These are phyloP conservation scores for Cyberlindnera americana DNA, from an alignment of 805 yeast species.

Conservation along the genomic window DNA sequence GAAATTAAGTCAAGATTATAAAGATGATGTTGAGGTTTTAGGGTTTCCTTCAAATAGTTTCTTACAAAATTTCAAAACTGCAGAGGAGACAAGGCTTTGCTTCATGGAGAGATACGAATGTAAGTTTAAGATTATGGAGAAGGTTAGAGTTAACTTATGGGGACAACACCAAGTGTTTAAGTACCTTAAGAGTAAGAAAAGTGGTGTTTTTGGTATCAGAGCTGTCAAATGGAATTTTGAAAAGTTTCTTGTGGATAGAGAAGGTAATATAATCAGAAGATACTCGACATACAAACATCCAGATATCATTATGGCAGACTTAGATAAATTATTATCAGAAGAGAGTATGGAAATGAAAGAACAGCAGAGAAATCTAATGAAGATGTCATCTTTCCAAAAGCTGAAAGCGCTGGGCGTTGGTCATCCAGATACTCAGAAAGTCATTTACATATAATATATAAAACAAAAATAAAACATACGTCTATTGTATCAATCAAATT, in stretches of 20 bases:
- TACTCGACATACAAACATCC: constrained; percentile 32
- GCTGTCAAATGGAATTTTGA: constrained; percentile 75
- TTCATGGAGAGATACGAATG: constrained; percentile 74
- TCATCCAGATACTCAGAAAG: neutral
- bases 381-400: too few species aligned
- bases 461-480: neutral
- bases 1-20: constrained; percentile 58
- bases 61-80: constrained; percentile 64
- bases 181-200: constrained; percentile 61
- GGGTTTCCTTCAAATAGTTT: constrained; percentile 95
- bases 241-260: constrained; percentile 54
- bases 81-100: constrained; percentile 67
- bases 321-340: constrained; percentile 2
- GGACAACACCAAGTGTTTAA: constrained; percentile 64
- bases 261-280: constrained; percentile 57
- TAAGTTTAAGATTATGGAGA: constrained; percentile 72
- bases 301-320: constrained; percentile 4
- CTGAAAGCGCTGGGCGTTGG: neutral
- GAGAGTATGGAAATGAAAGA: neutral
- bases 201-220: constrained; percentile 54
- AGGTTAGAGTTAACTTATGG: constrained; percentile 76
- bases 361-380: too few species aligned
- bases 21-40: constrained; percentile 61
- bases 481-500: neutral
- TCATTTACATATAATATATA: neutral